These are phyloP conservation scores for Cordyceps pruinosa DNA, from an alignment of 2,329 filamentous ascomycete genomes.

Conservation along the genomic window DNA sequence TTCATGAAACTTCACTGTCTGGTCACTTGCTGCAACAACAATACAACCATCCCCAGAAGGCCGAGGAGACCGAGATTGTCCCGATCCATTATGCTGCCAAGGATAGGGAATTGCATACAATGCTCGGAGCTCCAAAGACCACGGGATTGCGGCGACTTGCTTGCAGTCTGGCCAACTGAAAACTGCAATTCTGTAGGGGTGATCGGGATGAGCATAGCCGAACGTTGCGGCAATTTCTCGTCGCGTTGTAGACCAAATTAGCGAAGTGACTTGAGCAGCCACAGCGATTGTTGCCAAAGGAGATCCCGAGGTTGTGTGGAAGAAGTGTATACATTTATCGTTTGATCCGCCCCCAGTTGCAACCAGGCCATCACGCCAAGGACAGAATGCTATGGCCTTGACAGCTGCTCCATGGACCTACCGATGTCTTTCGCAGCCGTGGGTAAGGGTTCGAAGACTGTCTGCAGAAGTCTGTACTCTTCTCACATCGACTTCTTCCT, in stretches of 20 bases:
- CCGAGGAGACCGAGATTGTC: constrained; percentile 19
- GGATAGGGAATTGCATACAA: constrained; percentile 86
- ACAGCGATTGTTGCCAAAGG: constrained; percentile 87
- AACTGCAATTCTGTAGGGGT: constrained; percentile 81
- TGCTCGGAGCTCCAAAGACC: constrained; percentile 70
- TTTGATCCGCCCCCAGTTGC: constrained; percentile 91
- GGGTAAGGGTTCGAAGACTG: constrained; percentile 41
- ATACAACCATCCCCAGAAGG: constrained; percentile 52
- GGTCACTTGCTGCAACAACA: constrained; percentile 85
- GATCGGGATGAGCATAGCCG: constrained; percentile 85
- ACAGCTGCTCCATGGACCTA: constrained; percentile 82
- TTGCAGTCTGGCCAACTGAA: constrained; percentile 92
- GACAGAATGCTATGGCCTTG: constrained; percentile 95
- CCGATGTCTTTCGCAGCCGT: constrained; percentile 58
- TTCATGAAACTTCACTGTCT: constrained; percentile 91
- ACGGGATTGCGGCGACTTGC: constrained; percentile 79
- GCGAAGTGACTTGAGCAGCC: constrained; percentile 83
- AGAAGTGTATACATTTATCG: constrained; percentile 94
- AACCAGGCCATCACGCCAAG: constrained; percentile 81
- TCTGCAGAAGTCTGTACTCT: constrained; percentile 24
- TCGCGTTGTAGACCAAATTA: constrained; percentile 81
- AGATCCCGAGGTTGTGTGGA: constrained; percentile 75
- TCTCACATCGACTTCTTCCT: constrained; percentile 19
- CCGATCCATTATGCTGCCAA: constrained; percentile 30
- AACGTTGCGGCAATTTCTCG: constrained; percentile 91